phyloP scores from a whole-genome alignment of 2,329 filamentous ascomycete genomes.

The Nigrospora oryzae region DNA sequence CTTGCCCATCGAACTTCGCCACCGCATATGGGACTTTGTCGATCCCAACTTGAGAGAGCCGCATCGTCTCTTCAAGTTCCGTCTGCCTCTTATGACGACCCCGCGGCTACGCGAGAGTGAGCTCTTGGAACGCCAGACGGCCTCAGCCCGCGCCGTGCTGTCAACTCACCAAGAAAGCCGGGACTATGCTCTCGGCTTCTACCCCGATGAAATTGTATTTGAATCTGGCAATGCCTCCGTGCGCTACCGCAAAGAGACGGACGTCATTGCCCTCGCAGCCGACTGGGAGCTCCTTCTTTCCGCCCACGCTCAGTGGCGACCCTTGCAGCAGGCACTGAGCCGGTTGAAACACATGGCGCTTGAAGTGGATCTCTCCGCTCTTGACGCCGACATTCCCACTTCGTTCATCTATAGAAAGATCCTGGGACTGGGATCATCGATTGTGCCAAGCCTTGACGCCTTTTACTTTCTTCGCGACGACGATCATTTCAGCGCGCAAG shows the following conservation, averaged over 20 bases:
- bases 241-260: conserved; percentile 18
- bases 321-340: too few species aligned
- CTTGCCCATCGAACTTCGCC: conserved; percentile 24
- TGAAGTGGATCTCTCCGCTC: background rate
- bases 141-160: conserved; percentile 18
- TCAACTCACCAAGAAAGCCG: conserved; percentile 22
- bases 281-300: background rate
- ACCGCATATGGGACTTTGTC: conserved; percentile 23
- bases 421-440: background rate
- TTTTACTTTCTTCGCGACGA: conserved; percentile 9
- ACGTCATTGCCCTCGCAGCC: conserved; percentile 14
- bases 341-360: background rate
- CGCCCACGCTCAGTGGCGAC: background rate
- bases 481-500: background rate
- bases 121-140: conserved; percentile 17
- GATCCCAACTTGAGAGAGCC: conserved; percentile 19
- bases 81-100: background rate
- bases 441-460: conserved; percentile 3
- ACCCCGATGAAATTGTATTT: conserved; percentile 20
- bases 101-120: conserved; percentile 8
- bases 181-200: conserved; percentile 15
- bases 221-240: conserved; percentile 6
- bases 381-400: background rate
- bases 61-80: conserved; percentile 15
- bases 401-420: background rate